These are phyloP conservation scores for Elsinoe fawcettii DNA, from an alignment of 2,329 filamentous ascomycete species.

Conservation along the genomic window DNA sequence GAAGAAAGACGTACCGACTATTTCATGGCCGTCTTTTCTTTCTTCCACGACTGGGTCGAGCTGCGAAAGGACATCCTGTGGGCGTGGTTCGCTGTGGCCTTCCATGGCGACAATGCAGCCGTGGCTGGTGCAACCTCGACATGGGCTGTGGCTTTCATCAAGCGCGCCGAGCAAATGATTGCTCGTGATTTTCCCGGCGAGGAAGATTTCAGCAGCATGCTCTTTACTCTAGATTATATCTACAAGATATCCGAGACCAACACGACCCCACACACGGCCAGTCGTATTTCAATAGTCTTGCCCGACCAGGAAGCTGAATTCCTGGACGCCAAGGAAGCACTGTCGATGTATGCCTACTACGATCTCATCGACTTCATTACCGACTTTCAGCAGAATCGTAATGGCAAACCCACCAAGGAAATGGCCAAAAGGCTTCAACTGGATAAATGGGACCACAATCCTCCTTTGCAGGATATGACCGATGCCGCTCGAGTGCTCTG, in stretches of 20 bases:
- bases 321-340: not conserved
- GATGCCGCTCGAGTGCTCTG: not conserved
- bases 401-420: not conserved
- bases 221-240: not conserved
- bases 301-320: not conserved
- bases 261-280: not conserved
- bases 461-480: not conserved
- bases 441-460: not conserved
- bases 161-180: not conserved
- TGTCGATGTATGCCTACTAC: not conserved
- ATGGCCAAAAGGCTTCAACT: not conserved
- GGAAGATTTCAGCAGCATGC: not conserved
- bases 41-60: not conserved
- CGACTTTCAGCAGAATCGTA: not conserved
- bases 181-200: not conserved
- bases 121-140: not conserved
- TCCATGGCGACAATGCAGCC: not conserved
- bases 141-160: not conserved
- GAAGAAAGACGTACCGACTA: not conserved
- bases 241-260: not conserved
- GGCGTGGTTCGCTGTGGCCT: not conserved
- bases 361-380: not conserved
- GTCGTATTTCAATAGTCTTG: not conserved
- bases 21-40: conserved; percentile 1
- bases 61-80: not conserved